These are phyloP conservation scores for Colletotrichum sp. DNA, from an alignment of 2,329 filamentous ascomycete species.

Conservation along the genomic window DNA sequence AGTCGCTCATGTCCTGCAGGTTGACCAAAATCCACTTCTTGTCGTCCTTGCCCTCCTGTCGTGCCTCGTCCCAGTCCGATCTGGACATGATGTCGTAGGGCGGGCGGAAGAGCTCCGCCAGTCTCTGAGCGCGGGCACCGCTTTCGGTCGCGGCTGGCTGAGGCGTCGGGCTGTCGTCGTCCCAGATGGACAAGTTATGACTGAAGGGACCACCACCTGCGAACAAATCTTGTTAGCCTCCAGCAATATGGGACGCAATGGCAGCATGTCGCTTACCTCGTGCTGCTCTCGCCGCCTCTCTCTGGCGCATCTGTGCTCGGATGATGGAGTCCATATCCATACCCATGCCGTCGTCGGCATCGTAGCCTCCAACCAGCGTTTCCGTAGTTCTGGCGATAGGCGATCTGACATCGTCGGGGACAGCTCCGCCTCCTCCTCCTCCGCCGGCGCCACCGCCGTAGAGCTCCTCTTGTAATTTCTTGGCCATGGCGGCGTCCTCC, in stretches of 20 bases:
- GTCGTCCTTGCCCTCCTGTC: constrained; percentile 82
- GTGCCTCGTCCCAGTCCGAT: constrained; percentile 79
- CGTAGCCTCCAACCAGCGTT: constrained; percentile 76
- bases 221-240: not conserved
- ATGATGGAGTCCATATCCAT: constrained; percentile 60
- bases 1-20: constrained; percentile 90
- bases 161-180: constrained; percentile 25
- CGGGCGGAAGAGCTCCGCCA: constrained; percentile 91
- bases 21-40: constrained; percentile 97
- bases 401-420: constrained; percentile 74
- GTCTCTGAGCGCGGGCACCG: constrained; percentile 71
- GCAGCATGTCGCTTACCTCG: constrained; percentile 25
- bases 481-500: constrained; percentile 92
- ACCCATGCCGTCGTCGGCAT: constrained; percentile 60
- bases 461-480: constrained; percentile 89
- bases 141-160: constrained; percentile 45
- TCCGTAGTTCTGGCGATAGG: constrained; percentile 92
- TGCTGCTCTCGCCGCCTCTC: constrained; percentile 9
- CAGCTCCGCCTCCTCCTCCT: constrained; percentile 46
- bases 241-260: not conserved
- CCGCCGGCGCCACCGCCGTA: constrained; percentile 54
- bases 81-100: constrained; percentile 88
- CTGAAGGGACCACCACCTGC: constrained; percentile 39
- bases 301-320: constrained; percentile 65
- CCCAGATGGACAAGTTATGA: constrained; percentile 43